Evolutionary conservation across 2,329 filamentous ascomycete genomes (phyloP), one percentile per base, ranked within the genome.

Genomic region (Ascosphaera apis): DNA sequence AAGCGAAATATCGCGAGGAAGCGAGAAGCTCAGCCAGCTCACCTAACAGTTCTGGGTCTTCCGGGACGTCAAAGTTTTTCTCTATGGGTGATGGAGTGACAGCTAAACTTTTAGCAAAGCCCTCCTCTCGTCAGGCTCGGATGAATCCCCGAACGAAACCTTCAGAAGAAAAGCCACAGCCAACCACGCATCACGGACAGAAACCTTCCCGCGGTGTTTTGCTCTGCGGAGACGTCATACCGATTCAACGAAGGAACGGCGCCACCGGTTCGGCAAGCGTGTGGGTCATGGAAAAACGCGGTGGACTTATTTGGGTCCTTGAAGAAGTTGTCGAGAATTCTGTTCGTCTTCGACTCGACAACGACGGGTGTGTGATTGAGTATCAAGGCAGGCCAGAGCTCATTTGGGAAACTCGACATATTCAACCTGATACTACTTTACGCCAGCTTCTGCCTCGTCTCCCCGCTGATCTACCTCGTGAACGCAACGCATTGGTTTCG

Each of bases 321-420:
- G 88, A 98, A 53, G 88, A 98, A 56, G 95, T 98, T 41, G 81
- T 86, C 37, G 88, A 98, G 55, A 84, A 98, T 51, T 75, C 88
- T 28, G 83, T 80, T 3, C 69, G 72, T 41, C 57, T 98, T 31
- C 66, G 63, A 8, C 65, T 91, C 15, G 79, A 91, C 49, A 75
- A 83, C 38, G 73, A 81, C 18, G 83, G 82, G 31, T 65, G 67
- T 31, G 68, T 93, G 13, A 65, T 70, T 18, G 71, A 67, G 36
- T 65, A 78, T 27, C 65, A 66, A 2, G 86, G 86, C n/a, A 69
- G 77, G n/a, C 69, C 71, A n/a, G 70, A 73, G 38, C 69, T 76
- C 15, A 91, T 95, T 36, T 98, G 86, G 76, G 84, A 83, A 15
- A 67, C 74, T 39, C 72, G 77, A 34, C 58, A 69, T 13, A 58